A percentile compares a stretch with the other conserved stretches of the same genome.
These are phyloP conservation scores for Rhodotorula sp. DNA, from an alignment of 1,284 basidiomycete species.

Conservation along the genomic window DNA sequence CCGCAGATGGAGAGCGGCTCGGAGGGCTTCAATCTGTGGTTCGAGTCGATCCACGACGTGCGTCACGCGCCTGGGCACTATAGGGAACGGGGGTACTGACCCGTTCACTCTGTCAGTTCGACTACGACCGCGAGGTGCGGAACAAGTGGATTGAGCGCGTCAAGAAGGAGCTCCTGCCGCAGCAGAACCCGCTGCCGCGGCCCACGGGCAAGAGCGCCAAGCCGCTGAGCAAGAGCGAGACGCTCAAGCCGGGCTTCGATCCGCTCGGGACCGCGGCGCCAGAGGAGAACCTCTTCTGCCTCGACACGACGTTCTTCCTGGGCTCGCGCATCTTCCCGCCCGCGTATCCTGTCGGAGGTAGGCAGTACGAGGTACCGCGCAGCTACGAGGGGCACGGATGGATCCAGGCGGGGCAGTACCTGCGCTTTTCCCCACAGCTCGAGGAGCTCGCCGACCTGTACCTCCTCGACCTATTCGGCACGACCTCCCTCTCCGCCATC, in stretches of 20 bases:
- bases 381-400: constrained; percentile 25
- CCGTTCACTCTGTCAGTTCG: constrained; percentile 6
- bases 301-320: constrained; percentile 29
- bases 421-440: constrained; percentile 17
- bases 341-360: not conserved
- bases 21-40: constrained; percentile 12
- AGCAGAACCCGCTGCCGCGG: not conserved
- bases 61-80: no score
- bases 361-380: not conserved
- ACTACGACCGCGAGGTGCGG: constrained; percentile 18
- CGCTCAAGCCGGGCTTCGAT: constrained; percentile 30
- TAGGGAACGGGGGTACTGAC: no score
- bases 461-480: constrained; percentile 19
- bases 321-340: constrained; percentile 23
- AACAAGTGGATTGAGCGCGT: constrained; percentile 22
- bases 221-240: not conserved
- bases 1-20: constrained; percentile 2
- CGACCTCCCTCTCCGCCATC: not conserved
- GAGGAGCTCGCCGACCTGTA: constrained; percentile 23
- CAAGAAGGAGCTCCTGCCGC: constrained; percentile 20
- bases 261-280: constrained; percentile 20
- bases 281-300: constrained; percentile 6
- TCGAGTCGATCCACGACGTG: constrained; percentile 14
- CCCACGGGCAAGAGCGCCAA: not conserved
- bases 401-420: constrained; percentile 21